Conservation (phyloP, 768 basidiomycete genomes). For the Podaxis sp. region DNA sequence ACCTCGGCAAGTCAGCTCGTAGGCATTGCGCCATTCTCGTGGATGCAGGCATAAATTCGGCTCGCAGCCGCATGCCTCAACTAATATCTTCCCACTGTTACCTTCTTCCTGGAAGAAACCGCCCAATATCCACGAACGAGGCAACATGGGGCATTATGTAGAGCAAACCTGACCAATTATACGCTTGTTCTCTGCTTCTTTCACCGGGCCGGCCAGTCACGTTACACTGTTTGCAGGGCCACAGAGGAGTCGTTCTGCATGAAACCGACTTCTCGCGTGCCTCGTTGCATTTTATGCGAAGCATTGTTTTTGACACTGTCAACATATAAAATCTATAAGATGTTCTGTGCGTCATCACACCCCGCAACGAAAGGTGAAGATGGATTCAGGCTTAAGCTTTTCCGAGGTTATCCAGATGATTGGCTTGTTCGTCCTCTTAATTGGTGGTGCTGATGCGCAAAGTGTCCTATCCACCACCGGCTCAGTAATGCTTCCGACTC, state of each 20-base stretch:
- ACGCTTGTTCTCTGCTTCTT: background rate
- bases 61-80: background rate
- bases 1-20: background rate
- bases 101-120: background rate
- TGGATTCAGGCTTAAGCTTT: background rate
- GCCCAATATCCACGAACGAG: background rate
- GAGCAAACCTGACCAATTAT: background rate
- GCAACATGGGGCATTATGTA: background rate
- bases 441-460: background rate
- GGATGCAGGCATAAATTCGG: background rate
- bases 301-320: background rate
- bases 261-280: background rate
- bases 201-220: background rate
- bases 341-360: background rate
- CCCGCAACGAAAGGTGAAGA: background rate
- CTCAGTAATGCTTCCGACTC: background rate
- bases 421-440: background rate
- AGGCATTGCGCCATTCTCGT: background rate
- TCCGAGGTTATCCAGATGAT: background rate
- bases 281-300: background rate
- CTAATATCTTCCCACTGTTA: background rate
- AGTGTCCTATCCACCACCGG: background rate
- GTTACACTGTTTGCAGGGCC: background rate
- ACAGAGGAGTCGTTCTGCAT: background rate
- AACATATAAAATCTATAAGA: background rate